Evolutionary conservation across 2,329 filamentous ascomycete genomes (phyloP).

Genomic region (Colletotrichum sp.): DNA sequence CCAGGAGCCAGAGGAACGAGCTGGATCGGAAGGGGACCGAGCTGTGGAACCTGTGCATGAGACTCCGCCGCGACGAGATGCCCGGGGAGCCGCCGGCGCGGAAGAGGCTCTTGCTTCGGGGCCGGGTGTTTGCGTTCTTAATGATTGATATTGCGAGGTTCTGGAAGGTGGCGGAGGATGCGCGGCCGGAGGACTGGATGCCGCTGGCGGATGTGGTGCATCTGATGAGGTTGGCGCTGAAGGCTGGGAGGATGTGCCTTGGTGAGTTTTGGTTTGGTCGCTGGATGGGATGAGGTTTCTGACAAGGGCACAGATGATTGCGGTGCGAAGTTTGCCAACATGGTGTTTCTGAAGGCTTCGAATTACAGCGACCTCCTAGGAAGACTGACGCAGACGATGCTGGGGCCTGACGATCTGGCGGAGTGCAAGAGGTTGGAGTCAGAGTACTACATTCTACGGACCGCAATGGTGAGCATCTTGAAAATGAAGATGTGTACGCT

Average conservation of each 20-base stretch:
- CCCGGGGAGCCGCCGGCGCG: slow-evolving; percentile 22
- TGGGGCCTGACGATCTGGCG: slow-evolving; percentile 33
- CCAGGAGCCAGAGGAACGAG: slow-evolving; percentile 30
- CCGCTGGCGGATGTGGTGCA: slow-evolving; percentile 50
- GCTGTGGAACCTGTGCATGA: slow-evolving; percentile 72
- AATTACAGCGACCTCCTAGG: slow-evolving; percentile 53
- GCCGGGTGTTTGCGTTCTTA: slow-evolving; percentile 66
- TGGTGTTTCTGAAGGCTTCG: slow-evolving; percentile 68
- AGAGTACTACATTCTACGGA: slow-evolving; percentile 71
- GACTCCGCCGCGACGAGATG: slow-evolving; percentile 44
- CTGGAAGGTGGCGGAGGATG: slow-evolving; percentile 24
- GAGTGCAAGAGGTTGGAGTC: slow-evolving; percentile 47
- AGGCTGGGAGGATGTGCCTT: slow-evolving; percentile 67
- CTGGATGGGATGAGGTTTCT: not conserved
- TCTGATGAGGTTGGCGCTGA: slow-evolving; percentile 71
- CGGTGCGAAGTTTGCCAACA: slow-evolving; percentile 62
- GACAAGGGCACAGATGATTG: slow-evolving; percentile 43
- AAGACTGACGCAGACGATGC: slow-evolving; percentile 26
- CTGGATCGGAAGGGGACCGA: slow-evolving; percentile 61
- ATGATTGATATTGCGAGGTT: slow-evolving; percentile 65
- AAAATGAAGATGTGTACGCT: not conserved
- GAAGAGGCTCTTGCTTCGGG: slow-evolving; percentile 40
- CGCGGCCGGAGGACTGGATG: not conserved
- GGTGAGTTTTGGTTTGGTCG: slow-evolving; percentile 41
- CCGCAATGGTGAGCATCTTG: slow-evolving; percentile 61